Base-by-base conservation (phyloP, 2,329 filamentous ascomycete genomes). In the Fonsecaea multimorphosa region DNA sequence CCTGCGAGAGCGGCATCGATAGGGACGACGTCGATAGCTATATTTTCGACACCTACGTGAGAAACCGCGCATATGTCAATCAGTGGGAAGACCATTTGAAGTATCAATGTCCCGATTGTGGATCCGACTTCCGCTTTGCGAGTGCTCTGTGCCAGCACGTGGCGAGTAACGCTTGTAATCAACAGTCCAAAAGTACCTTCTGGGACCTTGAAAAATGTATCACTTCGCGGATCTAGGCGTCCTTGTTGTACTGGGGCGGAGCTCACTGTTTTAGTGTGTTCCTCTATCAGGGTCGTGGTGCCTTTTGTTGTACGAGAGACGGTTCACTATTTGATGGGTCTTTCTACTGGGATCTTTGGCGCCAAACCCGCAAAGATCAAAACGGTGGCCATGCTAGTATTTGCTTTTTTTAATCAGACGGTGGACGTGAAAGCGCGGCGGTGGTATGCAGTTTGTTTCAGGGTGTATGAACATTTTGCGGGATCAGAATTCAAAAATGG, bases 91-190 rank as follows among this genome's bases (percentile, higher is more conserved):
- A 61, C 22, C 8, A 58, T 31, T 61, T 55, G 31, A 58, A 44
- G 24, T 73, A 63, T 54, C 57, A 31, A n/a, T 73, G 72, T 44
- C 66, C 68, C 8, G 44, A 31, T 34, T 74, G 73, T 29, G 51
- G 53, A 14, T 22, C 12, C 8, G 19, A 56, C 34, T 72, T 73
- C 46, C n/a, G 46, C 14, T 64, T 58, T 19, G 40, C 70, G 2
- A 71, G 70, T 29, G 68, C 54, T n/a, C 56, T 74, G 34, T 69
- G 67, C 55, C 72, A 74, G 52, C 73, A 74, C 60, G 68, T 66
- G 9, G 71, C 73, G 34, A 71, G 46, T 29, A 36, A 54, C 8
- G 29, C 29, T 3, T 70, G 68, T 31, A 14, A 61, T 56, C 51
- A 57, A 22, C 8, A 51, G 29, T 14, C 58, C 2, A 22, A 38